phyloP scores from a whole-genome alignment of 2,329 filamentous ascomycete genomes.

The Dryadomyces quercivorus region DNA sequence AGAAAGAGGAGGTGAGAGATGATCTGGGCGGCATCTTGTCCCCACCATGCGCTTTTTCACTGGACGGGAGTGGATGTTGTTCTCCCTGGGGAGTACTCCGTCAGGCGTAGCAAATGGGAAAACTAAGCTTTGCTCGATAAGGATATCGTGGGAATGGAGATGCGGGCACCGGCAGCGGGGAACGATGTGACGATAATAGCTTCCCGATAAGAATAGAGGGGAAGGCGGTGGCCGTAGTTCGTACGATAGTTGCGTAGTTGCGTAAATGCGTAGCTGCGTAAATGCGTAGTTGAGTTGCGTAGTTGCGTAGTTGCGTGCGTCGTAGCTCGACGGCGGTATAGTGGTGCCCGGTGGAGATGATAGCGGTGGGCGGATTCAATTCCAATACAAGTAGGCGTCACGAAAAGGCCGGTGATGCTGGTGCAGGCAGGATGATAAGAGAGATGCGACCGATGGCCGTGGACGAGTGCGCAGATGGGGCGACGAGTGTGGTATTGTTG shows the following conservation, averaged over 20 bases:
- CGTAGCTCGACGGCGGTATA: no score
- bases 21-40: constrained; percentile 79
- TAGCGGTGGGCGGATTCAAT: neutral
- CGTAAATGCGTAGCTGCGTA: neutral
- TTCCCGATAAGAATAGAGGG: constrained; percentile 11
- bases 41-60: constrained; percentile 37
- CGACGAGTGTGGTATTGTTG: neutral
- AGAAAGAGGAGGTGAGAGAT: constrained; percentile 80
- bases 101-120: neutral
- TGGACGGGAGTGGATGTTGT: neutral
- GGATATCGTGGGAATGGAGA: neutral
- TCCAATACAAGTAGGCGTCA: neutral
- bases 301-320: neutral
- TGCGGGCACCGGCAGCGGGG: constrained; percentile 9
- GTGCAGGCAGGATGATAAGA: neutral
- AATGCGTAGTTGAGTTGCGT: neutral
- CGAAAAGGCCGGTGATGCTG: constrained; percentile 8
- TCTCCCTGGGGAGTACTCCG: neutral
- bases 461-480: neutral
- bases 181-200: constrained; percentile 6
- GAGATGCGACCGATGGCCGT: neutral
- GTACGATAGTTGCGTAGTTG: neutral
- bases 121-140: neutral
- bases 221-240: constrained; percentile 11
- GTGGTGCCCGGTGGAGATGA: neutral